Conservation (phyloP, 2,329 filamentous ascomycete genomes). For the Leptosphaerulina australis region DNA sequence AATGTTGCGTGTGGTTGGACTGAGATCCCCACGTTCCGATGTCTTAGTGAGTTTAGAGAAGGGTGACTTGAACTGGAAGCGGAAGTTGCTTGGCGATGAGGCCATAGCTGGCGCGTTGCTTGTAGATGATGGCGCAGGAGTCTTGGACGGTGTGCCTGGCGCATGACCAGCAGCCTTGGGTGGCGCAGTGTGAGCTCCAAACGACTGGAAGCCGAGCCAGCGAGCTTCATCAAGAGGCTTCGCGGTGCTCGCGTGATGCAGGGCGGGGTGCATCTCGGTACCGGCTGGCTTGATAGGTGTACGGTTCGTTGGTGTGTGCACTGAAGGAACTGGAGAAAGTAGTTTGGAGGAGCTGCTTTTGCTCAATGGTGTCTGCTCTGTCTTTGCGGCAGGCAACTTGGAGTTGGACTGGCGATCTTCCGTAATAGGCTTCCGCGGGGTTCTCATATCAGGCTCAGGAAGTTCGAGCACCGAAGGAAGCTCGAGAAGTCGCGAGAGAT, state of each 20-base stretch:
- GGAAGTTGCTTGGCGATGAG: conserved; percentile 64
- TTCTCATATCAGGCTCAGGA: conserved; percentile 31
- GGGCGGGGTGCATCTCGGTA: conserved; percentile 91
- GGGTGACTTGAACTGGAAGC: conserved; percentile 65
- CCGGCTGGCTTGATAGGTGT: conserved; percentile 72
- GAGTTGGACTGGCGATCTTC: conserved; percentile 24
- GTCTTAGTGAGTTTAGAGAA: conserved; percentile 65
- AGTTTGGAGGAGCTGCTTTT: conserved; percentile 34
- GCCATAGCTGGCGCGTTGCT: conserved; percentile 28
- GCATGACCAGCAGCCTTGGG: conserved; percentile 52
- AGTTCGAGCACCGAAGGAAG: conserved; percentile 31
- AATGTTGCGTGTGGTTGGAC: conserved; percentile 64
- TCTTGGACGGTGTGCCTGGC: conserved; percentile 70
- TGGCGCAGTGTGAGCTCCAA: conserved; percentile 63
- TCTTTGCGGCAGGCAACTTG: conserved; percentile 31
- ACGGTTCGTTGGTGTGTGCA: conserved; percentile 62
- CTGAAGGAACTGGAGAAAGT: conserved; percentile 26
- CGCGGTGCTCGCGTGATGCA: conserved; percentile 74
- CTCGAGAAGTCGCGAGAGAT: conserved; percentile 23
- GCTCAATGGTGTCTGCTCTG: conserved; percentile 58
- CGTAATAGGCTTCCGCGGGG: conserved; percentile 29
- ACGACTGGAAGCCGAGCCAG: conserved; percentile 75
- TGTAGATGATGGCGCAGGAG: conserved; percentile 34
- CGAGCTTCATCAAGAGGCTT: conserved; percentile 80
- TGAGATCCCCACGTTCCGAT: conserved; percentile 67